Evolutionary conservation across 2,329 filamentous ascomycete species (phyloP), one percentile per base, ranked within the genome.

Genomic region (Fusarium solani-melongenae): DNA sequence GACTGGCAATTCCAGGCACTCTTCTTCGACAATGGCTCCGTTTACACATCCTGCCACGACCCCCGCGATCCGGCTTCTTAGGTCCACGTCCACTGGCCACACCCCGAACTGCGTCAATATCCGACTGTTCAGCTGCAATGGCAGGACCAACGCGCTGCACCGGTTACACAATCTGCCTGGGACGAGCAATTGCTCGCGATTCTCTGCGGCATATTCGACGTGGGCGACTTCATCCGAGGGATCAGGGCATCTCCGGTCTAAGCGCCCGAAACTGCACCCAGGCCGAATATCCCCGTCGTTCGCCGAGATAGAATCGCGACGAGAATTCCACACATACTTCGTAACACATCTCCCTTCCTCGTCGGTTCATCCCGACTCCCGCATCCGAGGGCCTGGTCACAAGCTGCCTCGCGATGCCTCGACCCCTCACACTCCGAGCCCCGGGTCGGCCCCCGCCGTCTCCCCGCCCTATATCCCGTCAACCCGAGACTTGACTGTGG

Each of bases 311-410:
- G 34, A 70, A 9, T 44, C 68, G 20, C 85, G 83, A 61, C 88
- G 89, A 56, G 82, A 83, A 71, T 98, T 98, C 82, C 95, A 98
- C 85, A 95, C 97, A 77, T 98, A 99, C 86, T 99, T 99, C 82
- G 94, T 98, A 68, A 98, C 96, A 10, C 94, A 98, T 82, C 89
- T 99, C 2, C 96, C 96, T 6, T 97, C 95, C 20, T 97, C 95
- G 15, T 98, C 95, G 5, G 88, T 98, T 51, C 94, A 98, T 77
- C 96, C 96, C 9, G 96, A 98, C 82, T 93, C 93, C 38, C 88
- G 91, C 64, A 84, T 88, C 20, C 80, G 85, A 31, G 92, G 91
- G 5, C 91, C 91, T 33, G 92, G 94, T 76, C 95, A 98, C 82
- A 95, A 96, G 81, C 90, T 98, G 7, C 95, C 95, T 57, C 93